These are phyloP conservation scores for Omphalotus guepiniiformis DNA, from an alignment of 768 basidiomycete species.

Conservation along the genomic window DNA sequence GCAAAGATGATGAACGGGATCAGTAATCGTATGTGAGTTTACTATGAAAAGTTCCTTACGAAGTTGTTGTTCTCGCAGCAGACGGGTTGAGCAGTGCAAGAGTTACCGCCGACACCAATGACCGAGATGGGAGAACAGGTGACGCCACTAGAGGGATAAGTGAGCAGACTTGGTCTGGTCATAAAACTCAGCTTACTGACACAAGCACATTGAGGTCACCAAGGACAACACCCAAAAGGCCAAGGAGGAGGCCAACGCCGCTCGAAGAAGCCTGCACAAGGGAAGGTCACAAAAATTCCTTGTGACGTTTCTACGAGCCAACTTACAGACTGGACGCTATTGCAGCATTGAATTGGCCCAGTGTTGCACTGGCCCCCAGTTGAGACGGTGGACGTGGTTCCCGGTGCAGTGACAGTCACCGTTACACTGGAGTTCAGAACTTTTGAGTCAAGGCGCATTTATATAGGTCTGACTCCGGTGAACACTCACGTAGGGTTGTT, in stretches of 20 bases:
- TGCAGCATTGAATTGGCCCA: conserved; percentile 25
- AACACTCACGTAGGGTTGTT: too few species aligned
- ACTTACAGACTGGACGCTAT: conserved; percentile 16
- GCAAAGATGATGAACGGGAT: background rate
- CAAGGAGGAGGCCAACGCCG: conserved; percentile 18
- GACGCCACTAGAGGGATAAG: conserved; percentile 19
- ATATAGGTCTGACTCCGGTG: conserved; percentile 14
- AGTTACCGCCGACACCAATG: conserved; percentile 22
- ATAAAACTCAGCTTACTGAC: conserved; percentile 17
- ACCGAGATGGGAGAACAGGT: conserved; percentile 32
- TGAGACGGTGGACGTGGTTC: conserved; percentile 11
- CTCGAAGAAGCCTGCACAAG: conserved; percentile 14
- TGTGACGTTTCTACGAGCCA: background rate
- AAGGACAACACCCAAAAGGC: conserved; percentile 29
- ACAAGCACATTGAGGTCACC: conserved; percentile 21
- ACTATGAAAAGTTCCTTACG: conserved; percentile 22
- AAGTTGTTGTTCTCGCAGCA: conserved; percentile 35
- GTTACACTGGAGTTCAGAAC: conserved; percentile 12
- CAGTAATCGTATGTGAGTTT: background rate
- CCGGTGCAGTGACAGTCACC: conserved; percentile 9
- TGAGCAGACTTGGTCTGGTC: conserved; percentile 8
- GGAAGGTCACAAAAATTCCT: background rate
- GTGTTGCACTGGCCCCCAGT: conserved; percentile 27
- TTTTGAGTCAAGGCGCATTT: conserved; percentile 8
- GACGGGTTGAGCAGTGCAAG: conserved; percentile 28